phyloP scores from a whole-genome alignment of 805 yeast species.

The Schizosaccharomyces japonicus region DNA sequence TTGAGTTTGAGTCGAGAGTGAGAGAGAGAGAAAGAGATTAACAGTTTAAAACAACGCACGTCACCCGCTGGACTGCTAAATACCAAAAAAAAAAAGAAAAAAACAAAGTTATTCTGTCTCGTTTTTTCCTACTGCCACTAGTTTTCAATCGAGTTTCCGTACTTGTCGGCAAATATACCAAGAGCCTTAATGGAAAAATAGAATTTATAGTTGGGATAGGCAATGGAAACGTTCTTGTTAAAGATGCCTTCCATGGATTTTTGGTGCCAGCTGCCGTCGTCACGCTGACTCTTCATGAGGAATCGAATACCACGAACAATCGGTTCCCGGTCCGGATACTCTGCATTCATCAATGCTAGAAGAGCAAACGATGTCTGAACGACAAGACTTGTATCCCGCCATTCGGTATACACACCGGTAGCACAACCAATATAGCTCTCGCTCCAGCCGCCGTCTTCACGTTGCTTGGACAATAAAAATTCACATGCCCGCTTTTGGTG shows the following conservation, averaged over 20 bases:
- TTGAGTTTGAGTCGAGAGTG: too few relatives aligned
- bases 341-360: conserved; percentile 56
- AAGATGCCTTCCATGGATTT: conserved; percentile 88
- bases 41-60: too few relatives aligned
- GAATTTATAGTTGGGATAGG: conserved; percentile 80
- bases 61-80: too few relatives aligned
- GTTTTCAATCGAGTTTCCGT: conserved; percentile 6
- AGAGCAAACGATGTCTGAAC: conserved; percentile 89
- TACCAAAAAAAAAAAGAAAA: too few relatives aligned
- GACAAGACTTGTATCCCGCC: conserved; percentile 24
- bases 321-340: conserved; percentile 45
- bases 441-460: conserved; percentile 91
- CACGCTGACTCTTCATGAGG: conserved; percentile 39
- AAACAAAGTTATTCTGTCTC: too few relatives aligned
- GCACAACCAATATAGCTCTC: conserved; percentile 50
- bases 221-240: conserved; percentile 48
- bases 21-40: too few relatives aligned
- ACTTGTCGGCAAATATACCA: conserved; percentile 33
- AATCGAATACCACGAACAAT: conserved; percentile 39
- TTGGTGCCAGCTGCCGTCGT: conserved; percentile 63
- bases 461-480: conserved; percentile 50
- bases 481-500: conserved; percentile 60
- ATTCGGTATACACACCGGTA: background rate
- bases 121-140: too few relatives aligned
- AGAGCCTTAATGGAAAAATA: conserved; percentile 80